Conservation (phyloP, 73 alveolate genomes). For the Stentor coeruleus region DNA sequence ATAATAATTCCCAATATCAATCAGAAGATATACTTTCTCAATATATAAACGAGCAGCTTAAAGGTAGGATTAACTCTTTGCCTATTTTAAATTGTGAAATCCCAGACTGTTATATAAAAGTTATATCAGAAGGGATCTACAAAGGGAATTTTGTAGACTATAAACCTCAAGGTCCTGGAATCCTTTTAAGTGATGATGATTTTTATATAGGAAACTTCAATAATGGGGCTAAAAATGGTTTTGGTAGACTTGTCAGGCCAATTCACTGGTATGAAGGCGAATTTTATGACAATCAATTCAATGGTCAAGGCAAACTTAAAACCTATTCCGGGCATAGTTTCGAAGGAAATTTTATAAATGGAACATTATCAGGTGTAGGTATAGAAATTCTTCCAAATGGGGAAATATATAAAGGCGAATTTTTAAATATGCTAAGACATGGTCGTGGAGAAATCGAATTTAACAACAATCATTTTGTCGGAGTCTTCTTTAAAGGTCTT, state of each 20-base stretch:
- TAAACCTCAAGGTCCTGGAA: not conserved
- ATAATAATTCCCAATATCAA: not conserved
- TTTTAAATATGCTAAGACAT: not conserved
- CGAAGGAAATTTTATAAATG: not conserved
- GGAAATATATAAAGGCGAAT: not conserved
- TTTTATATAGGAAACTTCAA: not conserved
- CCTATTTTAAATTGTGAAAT: not conserved
- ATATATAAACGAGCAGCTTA: not conserved
- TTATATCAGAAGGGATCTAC: not conserved
- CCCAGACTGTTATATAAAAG: not conserved
- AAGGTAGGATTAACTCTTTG: not conserved
- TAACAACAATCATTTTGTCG: not conserved
- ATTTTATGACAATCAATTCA: not conserved
- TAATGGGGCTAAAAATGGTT: not conserved
- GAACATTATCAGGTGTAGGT: not conserved
- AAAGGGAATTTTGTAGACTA: not conserved
- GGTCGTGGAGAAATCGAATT: not conserved
- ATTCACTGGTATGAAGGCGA: not conserved
- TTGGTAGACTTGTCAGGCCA: conserved; percentile 12
- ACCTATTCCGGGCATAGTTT: not conserved
- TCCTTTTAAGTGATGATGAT: not conserved
- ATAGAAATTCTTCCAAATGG: not conserved
- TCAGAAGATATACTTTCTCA: not conserved
- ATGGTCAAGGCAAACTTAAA: not conserved
- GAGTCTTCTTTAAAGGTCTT: not conserved